These are phyloP conservation scores for Picocystis sp. DNA, from an alignment of 163 green algal species.

Conservation along the genomic window DNA sequence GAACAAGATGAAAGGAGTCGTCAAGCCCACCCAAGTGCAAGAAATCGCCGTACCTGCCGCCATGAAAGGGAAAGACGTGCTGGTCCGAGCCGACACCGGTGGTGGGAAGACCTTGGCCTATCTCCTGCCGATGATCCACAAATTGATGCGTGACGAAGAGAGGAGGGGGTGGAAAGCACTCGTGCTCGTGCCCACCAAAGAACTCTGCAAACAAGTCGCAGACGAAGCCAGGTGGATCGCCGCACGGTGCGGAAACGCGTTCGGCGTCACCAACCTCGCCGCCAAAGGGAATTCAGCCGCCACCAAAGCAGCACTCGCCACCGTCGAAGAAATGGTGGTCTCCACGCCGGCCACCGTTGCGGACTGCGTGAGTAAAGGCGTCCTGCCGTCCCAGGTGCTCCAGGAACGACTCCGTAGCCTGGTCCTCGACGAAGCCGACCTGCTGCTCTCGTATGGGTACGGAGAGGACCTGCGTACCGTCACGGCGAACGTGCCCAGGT, in stretches of 20 bases:
- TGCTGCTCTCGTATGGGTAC: conserved; percentile 83
- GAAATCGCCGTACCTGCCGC: conserved; percentile 14
- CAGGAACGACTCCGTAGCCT: conserved; percentile 34
- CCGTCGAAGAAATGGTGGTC: conserved; percentile 43
- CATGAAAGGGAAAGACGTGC: conserved; percentile 73
- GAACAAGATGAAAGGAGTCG: conserved; percentile 42
- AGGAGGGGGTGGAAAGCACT: conserved; percentile 53
- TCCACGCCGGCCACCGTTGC: conserved; percentile 40
- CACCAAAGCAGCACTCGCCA: conserved; percentile 11
- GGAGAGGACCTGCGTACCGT: conserved; percentile 64
- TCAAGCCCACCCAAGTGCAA: conserved; percentile 64
- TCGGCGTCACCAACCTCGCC: too few relatives aligned
- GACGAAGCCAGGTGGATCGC: too few relatives aligned
- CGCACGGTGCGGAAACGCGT: too few relatives aligned
- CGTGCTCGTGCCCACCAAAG: conserved; percentile 79
- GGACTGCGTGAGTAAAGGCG: conserved; percentile 10
- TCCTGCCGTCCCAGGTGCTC: conserved; percentile 9
- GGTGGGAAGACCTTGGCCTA: conserved; percentile 94
- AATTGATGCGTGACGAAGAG: conserved; percentile 27
- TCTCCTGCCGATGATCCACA: conserved; percentile 70
- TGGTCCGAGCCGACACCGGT: conserved; percentile 70
- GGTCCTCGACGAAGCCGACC: conserved; percentile 87
- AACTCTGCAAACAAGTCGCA: conserved; percentile 73
- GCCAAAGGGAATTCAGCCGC: not conserved
- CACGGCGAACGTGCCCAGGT: conserved; percentile 43